Percentiles rank a stretch among this genome's conserved stretches.
Conservation (phyloP, 2,329 filamentous ascomycete genomes). For the Colletotrichum eremochloae region DNA sequence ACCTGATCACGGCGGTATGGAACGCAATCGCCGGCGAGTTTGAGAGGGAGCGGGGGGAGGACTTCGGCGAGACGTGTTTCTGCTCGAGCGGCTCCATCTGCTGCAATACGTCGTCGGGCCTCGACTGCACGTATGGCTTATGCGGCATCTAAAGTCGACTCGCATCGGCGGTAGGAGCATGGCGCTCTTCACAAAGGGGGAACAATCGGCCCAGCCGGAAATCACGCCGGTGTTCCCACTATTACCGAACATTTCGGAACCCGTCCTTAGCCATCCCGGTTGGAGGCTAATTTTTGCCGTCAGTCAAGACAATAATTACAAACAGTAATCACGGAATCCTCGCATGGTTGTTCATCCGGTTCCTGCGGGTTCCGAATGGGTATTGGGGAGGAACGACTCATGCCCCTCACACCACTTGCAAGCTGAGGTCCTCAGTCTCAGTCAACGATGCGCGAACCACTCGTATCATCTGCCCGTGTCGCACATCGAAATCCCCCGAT, state of each 20-base stretch:
- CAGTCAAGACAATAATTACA: background rate
- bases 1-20: slow-evolving; percentile 23
- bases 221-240: background rate
- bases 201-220: background rate
- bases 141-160: slow-evolving; percentile 46
- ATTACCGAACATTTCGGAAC: background rate
- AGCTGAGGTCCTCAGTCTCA: background rate
- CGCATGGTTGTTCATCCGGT: background rate
- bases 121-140: slow-evolving; percentile 48
- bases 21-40: slow-evolving; percentile 15
- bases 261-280: no score
- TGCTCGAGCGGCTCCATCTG: slow-evolving; percentile 49
- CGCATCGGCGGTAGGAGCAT: background rate
- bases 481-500: background rate
- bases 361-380: background rate
- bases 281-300: background rate
- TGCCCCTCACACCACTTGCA: background rate
- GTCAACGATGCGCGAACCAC: background rate
- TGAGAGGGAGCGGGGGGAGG: slow-evolving; percentile 15
- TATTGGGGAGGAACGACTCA: background rate
- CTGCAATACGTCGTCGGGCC: slow-evolving; percentile 44
- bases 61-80: slow-evolving; percentile 44
- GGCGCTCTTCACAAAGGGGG: background rate
- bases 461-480: background rate
- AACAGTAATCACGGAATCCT: background rate